Percentiles rank a stretch among this genome's conserved stretches.
phyloP scores from a whole-genome alignment of 2,329 filamentous ascomycete genomes.

The Eurotiales sp. region DNA sequence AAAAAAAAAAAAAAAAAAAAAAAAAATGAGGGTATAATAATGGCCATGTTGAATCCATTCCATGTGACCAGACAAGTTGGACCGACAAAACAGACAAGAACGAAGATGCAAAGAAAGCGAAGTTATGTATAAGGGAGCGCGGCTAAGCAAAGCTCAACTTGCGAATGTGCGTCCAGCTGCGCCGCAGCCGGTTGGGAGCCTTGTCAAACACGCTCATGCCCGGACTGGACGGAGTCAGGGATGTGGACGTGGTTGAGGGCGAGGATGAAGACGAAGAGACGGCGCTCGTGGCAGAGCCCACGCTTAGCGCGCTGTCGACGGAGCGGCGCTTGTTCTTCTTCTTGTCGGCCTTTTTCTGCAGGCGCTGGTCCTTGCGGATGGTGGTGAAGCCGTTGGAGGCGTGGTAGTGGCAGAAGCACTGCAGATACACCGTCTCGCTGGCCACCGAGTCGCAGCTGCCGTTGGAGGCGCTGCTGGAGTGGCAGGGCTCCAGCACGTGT shows the following conservation, averaged over 20 bases:
- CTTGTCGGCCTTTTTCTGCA: conserved; percentile 16
- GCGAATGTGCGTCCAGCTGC: conserved; percentile 10
- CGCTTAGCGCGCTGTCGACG: conserved; percentile 5
- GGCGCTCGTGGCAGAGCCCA: background rate
- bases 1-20: background rate
- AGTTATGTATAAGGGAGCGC: background rate
- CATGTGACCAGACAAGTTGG: background rate
- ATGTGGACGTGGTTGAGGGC: background rate
- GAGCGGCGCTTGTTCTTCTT: conserved; percentile 13
- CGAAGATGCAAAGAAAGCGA: background rate
- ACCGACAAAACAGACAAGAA: background rate
- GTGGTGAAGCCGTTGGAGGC: conserved; percentile 29
- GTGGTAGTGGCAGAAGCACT: conserved; percentile 37
- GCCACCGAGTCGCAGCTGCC: conserved; percentile 29
- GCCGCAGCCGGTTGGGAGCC: background rate
- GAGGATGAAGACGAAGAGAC: background rate
- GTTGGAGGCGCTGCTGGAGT: conserved; percentile 26
- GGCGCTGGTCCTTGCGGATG: conserved; percentile 24
- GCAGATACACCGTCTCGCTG: conserved; percentile 36
- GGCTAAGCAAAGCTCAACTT: conserved; percentile 11
- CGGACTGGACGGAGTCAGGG: background rate
- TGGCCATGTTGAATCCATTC: too few species aligned
- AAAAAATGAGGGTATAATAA: background rate
- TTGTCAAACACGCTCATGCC: background rate
- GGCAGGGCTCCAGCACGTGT: conserved; percentile 28